These are phyloP conservation scores for Umbelopsis sp. DNA, from an alignment of 192 early-diverging fungal species.

Conservation along the genomic window DNA sequence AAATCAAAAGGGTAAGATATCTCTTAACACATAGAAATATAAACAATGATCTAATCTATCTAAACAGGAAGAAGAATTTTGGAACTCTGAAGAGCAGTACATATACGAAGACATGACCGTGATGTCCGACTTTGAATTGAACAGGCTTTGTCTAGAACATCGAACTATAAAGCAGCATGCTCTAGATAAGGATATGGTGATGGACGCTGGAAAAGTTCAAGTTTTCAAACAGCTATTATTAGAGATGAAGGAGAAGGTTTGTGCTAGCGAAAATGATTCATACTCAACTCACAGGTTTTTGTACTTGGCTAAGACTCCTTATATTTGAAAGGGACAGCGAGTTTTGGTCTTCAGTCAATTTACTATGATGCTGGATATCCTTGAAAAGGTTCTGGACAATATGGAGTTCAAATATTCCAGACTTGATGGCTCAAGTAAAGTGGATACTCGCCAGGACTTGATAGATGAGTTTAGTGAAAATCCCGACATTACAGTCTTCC, in stretches of 20 bases:
- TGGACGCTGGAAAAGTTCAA: conserved; percentile 81
- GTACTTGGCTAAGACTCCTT: neutral
- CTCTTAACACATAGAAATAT: neutral
- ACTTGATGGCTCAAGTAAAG: conserved; percentile 72
- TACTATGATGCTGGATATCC: conserved; percentile 78
- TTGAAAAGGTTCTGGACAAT: conserved; percentile 71
- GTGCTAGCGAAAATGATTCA: neutral
- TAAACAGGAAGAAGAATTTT: conserved; percentile 70
- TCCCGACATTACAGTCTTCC: conserved; percentile 59
- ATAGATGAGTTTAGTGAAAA: conserved; percentile 81
- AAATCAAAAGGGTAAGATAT: conserved; percentile 44
- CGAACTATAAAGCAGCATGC: conserved; percentile 45
- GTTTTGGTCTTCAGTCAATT: conserved; percentile 89
- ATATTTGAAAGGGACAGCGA: conserved; percentile 47
- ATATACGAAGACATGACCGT: conserved; percentile 86
- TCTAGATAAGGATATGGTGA: conserved; percentile 56
- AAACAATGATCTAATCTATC: neutral
- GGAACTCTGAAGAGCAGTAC: conserved; percentile 72
- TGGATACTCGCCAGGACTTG: conserved; percentile 68
- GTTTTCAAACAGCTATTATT: conserved; percentile 60
- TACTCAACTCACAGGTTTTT: neutral
- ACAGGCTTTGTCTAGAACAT: conserved; percentile 65
- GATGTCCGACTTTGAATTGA: conserved; percentile 87
- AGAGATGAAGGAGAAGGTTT: conserved; percentile 46
- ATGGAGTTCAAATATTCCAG: conserved; percentile 56